Evolutionary conservation across 2,329 filamentous ascomycete species (phyloP), one percentile per base, ranked within the genome.

Genomic region (Exserohilum rostratum): DNA sequence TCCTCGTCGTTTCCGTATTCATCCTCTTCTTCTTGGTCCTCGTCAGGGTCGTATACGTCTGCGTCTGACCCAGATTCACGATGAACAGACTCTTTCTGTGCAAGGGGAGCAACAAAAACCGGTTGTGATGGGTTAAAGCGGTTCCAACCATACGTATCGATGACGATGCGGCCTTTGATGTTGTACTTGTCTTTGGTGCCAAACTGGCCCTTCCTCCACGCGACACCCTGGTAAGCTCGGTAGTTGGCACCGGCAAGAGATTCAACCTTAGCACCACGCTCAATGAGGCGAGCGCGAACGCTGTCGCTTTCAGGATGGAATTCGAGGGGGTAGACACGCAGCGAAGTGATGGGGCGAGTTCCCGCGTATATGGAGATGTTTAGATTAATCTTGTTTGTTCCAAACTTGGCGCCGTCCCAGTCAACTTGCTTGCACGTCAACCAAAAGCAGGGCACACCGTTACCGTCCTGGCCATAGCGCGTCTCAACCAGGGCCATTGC

Each of bases 81-180:
- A 4, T 29, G 34, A 11, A 18, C 3, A 30, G 46, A 55, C 3
- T 73, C 67, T 27, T 72, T 75, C 35, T 71, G 69, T 6, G 60
- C 61, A 35, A 79, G 58, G 3, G 76, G 71, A 2, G 67, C 65
- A 10, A 77, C 71, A 50, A 70, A 79, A 63, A 79, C 62, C 9
- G 71, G 62, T 17, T 69, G 58, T 53, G 77, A 72, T 0, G 80
- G 78, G 33, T 81, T 77, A 67, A 82, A 83, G 2, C 68, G 69
- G 35, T 75, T 85, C 85, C 50, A 83, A 33, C 80, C 81, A 30
- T 81, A 77, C 0, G 77, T 77, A 55, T 85, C 82, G 40, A 85
- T 79, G 37, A 84, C 77, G 22, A 85, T 77, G 17, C 81, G 44
- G 29, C 79, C 79, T 53, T 80, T 80, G 55, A 83, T 67, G 53